Conservation (phyloP, 805 yeast species). For the Pichia occidentalis region DNA sequence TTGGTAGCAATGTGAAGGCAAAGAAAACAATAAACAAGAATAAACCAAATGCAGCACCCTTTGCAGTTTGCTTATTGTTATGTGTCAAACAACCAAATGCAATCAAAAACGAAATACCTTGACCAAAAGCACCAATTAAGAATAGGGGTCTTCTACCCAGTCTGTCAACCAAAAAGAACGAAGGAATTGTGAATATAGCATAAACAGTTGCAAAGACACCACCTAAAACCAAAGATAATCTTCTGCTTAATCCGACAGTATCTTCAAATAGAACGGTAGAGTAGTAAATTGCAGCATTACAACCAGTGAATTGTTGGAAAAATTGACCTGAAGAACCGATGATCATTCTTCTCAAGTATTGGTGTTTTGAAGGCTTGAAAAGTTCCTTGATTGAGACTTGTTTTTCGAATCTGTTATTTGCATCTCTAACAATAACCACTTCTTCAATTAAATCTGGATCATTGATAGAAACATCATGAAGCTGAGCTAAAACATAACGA, state of each 20-base stretch:
- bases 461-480: conserved; percentile 31
- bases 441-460: conserved; percentile 23
- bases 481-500: conserved; percentile 36
- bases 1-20: conserved; percentile 39
- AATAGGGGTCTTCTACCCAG: conserved; percentile 60
- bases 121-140: conserved; percentile 42
- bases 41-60: conserved; percentile 65
- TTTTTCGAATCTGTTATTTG: conserved; percentile 27
- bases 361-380: conserved; percentile 41
- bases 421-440: conserved; percentile 30
- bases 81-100: conserved; percentile 43
- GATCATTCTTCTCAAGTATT: conserved; percentile 53
- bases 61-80: conserved; percentile 37
- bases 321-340: conserved; percentile 62
- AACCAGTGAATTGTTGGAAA: conserved; percentile 66
- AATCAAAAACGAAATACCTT: conserved; percentile 42
- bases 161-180: conserved; percentile 52
- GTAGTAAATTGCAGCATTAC: conserved; percentile 65
- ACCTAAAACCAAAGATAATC: conserved; percentile 53
- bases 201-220: conserved; percentile 59
- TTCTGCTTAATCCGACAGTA: conserved; percentile 43
- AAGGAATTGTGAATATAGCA: conserved; percentile 56
- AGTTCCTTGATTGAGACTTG: conserved; percentile 38
- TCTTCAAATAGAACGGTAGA: conserved; percentile 50
- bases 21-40: conserved; percentile 53